Percentiles rank a stretch among this genome's conserved stretches.
Evolutionary conservation across 2,329 filamentous ascomycete species (phyloP).

Genomic region (Aureobasidium lini): DNA sequence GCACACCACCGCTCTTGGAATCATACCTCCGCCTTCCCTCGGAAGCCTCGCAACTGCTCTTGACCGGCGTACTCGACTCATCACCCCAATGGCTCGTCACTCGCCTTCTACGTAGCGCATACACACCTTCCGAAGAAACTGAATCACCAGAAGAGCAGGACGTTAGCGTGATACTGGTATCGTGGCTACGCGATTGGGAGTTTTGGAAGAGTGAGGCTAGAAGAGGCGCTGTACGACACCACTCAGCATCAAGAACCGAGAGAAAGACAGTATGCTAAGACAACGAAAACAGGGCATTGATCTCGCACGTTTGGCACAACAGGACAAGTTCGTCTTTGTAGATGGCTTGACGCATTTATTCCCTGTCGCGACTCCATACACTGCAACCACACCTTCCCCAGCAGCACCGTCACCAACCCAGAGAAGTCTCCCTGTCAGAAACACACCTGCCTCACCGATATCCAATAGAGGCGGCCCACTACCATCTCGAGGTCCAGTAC

Average conservation of each 20-base stretch:
- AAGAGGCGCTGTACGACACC: conserved; percentile 51
- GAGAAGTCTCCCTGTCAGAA: background rate
- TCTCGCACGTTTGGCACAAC: conserved; percentile 51
- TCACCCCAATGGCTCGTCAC: conserved; percentile 49
- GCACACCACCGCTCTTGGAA: conserved; percentile 56
- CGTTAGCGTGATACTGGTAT: conserved; percentile 60
- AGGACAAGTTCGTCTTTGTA: conserved; percentile 61
- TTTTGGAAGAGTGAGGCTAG: conserved; percentile 71
- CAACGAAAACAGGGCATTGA: conserved; percentile 55
- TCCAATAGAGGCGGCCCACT: background rate
- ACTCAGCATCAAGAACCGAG: background rate
- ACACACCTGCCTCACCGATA: background rate
- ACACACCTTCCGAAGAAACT: conserved; percentile 23
- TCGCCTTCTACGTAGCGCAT: conserved; percentile 43
- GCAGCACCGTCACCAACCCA: background rate
- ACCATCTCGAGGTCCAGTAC: conserved; percentile 11
- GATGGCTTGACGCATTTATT: conserved; percentile 64
- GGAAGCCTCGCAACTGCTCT: conserved; percentile 53
- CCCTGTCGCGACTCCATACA: conserved; percentile 6
- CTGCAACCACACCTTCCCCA: conserved; percentile 19
- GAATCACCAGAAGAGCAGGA: conserved; percentile 21
- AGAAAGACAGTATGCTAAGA: background rate
- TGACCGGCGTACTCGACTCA: conserved; percentile 56
- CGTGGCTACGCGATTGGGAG: conserved; percentile 68
- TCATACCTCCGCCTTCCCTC: conserved; percentile 54